Conservation (phyloP, 768 basidiomycete species). For the Inosperma sp. region DNA sequence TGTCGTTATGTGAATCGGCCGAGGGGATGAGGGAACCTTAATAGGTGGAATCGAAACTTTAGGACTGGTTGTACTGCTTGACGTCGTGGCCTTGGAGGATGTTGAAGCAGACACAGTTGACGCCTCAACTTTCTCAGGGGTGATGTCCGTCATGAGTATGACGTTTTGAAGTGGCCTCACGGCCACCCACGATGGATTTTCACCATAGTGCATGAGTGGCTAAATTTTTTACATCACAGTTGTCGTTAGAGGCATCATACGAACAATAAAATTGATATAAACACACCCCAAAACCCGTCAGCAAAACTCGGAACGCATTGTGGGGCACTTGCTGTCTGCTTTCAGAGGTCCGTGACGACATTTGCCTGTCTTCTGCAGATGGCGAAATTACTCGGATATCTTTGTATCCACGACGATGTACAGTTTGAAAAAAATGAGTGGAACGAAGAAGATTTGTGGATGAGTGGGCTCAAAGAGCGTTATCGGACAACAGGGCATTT, state of each 20-base stretch:
- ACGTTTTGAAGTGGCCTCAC: constrained; percentile 58
- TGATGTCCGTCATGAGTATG: constrained; percentile 39
- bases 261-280: constrained; percentile 9
- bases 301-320: constrained; percentile 30
- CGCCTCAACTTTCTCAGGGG: constrained; percentile 15
- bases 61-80: constrained; percentile 5
- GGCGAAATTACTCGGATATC: constrained; percentile 1
- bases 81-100: constrained; percentile 6
- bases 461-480: neutral
- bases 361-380: neutral
- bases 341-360: neutral
- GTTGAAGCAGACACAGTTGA: constrained; percentile 8
- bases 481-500: too few species aligned
- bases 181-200: constrained; percentile 72
- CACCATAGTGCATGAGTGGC: constrained; percentile 52
- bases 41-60: constrained; percentile 12
- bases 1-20: constrained; percentile 55
- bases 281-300: constrained; percentile 38
- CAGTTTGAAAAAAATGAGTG: neutral
- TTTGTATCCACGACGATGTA: constrained; percentile 4
- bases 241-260: neutral
- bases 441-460: neutral
- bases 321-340: constrained; percentile 8
- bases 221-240: constrained; percentile 18
- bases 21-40: constrained; percentile 21